Conservation (phyloP, 805 yeast species). For the Sugiyamaella smithiae region DNA sequence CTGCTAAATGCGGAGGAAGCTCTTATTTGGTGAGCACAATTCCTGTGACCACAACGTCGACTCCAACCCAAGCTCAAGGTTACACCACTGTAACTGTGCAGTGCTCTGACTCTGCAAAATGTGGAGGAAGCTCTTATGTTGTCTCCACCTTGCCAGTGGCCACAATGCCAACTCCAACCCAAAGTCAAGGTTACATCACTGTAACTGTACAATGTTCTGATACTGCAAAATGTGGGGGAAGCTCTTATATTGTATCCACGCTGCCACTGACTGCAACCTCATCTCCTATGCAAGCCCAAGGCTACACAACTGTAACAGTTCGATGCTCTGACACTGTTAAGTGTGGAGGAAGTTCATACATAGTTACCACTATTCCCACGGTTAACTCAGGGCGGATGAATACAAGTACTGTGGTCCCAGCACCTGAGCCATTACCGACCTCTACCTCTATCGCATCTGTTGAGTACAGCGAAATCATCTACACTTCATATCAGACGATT, state of each 20-base stretch:
- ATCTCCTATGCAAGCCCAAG: neutral
- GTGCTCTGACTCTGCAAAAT: constrained; percentile 6
- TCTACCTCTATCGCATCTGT: neutral
- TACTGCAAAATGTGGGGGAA: neutral
- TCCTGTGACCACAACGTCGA: neutral
- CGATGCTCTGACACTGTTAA: constrained; percentile 5
- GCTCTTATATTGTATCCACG: neutral
- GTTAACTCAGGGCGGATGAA: too few relatives aligned
- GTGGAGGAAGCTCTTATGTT: neutral
- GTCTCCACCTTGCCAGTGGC: neutral
- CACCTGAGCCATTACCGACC: neutral
- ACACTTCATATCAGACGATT: constrained; percentile 4
- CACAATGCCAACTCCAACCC: neutral
- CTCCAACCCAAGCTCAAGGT: neutral
- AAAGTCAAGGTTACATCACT: constrained; percentile 8
- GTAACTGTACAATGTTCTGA: constrained; percentile 12
- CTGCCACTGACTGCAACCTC: neutral
- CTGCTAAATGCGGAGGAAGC: constrained; percentile 7
- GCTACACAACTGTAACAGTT: constrained; percentile 4
- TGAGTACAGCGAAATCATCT: neutral
- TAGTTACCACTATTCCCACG: constrained; percentile 5
- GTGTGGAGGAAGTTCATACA: constrained; percentile 6
- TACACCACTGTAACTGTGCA: constrained; percentile 8
- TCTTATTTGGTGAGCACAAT: constrained; percentile 6
- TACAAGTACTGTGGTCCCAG: constrained; percentile 1